Base-by-base conservation (phyloP, 1,284 basidiomycete species). In the Marasmius fiardii region DNA sequence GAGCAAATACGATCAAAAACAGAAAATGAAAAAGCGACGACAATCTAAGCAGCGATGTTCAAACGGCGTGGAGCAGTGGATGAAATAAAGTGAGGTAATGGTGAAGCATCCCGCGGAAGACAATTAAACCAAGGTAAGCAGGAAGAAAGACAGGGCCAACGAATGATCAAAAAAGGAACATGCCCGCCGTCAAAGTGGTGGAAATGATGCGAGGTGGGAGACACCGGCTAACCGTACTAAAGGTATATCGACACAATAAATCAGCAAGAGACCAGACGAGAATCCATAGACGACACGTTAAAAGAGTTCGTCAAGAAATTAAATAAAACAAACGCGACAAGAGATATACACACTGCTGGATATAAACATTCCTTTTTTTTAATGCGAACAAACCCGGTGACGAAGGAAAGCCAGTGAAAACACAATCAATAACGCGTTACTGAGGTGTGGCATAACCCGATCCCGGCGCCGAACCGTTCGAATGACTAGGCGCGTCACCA, bases 381-480 rank as follows among this genome's bases (percentile, higher is more conserved):
- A n/a, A 10, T 2, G 2, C 35, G 35, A n/a, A 5, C 35, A 37
- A n/a, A 37, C 12, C 12, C 35, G n/a, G n/a, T n/a, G 35, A 37
- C 35, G n/a, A n/a, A 37, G 35, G 12, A 37, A 37, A 37, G 35
- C 35, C n/a, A 37, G n/a, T n/a, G 34, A 23, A 35, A 20, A 35
- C 49, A 56, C 18, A 24, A 50, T 14, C 33, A 49, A 16, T 20
- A 23, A 24, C 37, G 33, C 44, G 55, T 69, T 69, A 80, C 62
- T 80, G 78, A 14, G 78, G 75, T 26, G 77, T 78, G 44, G 71
- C 74, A 62, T 74, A 81, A 24, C 76, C 72, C 35, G 79, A 74
- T 2, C 77, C 78, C 28, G 74, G 71, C 49, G 73, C 70, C 49
- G 76, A 75, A 39, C 73, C 72, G 43, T 74, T 68, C 23, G 47